These are phyloP conservation scores for Pugionium cornutum DNA, from an alignment of 345 rosid species.

Conservation along the genomic window DNA sequence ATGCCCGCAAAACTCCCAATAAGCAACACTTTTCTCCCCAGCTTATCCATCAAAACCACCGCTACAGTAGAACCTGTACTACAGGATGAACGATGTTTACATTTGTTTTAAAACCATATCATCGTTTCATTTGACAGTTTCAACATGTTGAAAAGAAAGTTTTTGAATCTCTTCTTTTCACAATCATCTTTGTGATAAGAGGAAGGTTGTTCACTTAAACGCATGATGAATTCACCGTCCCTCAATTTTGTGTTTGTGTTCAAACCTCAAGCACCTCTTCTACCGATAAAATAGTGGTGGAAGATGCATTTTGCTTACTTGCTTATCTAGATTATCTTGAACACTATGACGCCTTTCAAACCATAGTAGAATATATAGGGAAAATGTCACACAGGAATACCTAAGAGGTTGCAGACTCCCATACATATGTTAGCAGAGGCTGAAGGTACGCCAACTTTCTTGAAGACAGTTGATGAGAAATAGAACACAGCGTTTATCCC, in stretches of 20 bases:
- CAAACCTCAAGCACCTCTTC: constrained; percentile 9
- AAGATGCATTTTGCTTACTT: constrained; percentile 1
- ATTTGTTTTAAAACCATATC: constrained; percentile 21
- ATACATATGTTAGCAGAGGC: constrained; percentile 76
- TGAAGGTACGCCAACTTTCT: constrained; percentile 88
- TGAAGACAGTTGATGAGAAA: constrained; percentile 92
- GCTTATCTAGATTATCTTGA: constrained; percentile 6
- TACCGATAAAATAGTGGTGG: constrained; percentile 23
- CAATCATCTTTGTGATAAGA: constrained; percentile 6
- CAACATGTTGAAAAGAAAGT: constrained; percentile 3
- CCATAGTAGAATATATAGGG: constrained; percentile 17
- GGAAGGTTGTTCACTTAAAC: constrained; percentile 6
- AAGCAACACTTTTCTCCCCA: constrained; percentile 85
- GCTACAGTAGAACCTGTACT: constrained; percentile 73
- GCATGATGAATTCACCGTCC: neutral
- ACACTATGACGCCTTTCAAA: constrained; percentile 9
- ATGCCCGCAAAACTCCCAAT: constrained; percentile 88
- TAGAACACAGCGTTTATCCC: constrained; percentile 96
- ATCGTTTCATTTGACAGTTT: constrained; percentile 19
- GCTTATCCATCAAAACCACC: constrained; percentile 84
- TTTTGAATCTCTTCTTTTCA: constrained; percentile 5
- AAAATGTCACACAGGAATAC: constrained; percentile 42
- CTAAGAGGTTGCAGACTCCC: constrained; percentile 79
- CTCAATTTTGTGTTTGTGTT: neutral
- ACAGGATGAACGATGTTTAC: constrained; percentile 26